phyloP scores from a whole-genome alignment of 2,329 filamentous ascomycete genomes.

The Ceratocystis cubensis region DNA sequence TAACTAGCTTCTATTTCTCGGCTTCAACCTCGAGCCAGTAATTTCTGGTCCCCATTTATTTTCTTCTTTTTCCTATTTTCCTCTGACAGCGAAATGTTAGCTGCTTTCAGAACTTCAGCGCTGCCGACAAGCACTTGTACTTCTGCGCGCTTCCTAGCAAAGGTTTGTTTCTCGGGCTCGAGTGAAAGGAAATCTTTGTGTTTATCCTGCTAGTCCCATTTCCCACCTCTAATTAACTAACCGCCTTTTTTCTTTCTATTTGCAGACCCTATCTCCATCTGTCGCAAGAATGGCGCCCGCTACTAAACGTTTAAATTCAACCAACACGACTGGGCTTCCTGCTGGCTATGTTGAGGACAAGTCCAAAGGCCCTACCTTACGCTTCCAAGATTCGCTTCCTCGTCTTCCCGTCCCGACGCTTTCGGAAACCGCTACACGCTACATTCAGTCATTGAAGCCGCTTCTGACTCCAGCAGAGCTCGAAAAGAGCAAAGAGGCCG shows the following conservation, averaged over 20 bases:
- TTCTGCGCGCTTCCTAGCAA: neutral
- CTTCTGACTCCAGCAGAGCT: constrained; percentile 57
- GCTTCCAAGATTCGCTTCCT: constrained; percentile 77
- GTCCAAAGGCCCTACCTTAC: constrained; percentile 67
- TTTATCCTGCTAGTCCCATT: neutral
- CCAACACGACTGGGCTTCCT: constrained; percentile 9
- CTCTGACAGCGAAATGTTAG: constrained; percentile 15
- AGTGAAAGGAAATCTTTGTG: neutral
- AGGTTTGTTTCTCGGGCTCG: neutral
- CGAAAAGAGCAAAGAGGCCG: constrained; percentile 63
- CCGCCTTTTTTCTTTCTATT: neutral
- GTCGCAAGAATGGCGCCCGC: constrained; percentile 18
- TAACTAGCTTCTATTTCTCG: neutral
- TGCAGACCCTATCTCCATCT: constrained; percentile 10
- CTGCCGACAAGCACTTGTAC: constrained; percentile 9
- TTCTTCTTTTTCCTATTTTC: constrained; percentile 12
- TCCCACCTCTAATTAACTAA: neutral
- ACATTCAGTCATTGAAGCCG: constrained; percentile 67
- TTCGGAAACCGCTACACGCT: constrained; percentile 67
- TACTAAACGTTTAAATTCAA: constrained; percentile 22
- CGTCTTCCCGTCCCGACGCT: constrained; percentile 67
- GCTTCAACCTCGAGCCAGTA: neutral
- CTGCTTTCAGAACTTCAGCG: constrained; percentile 14
- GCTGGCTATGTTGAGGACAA: constrained; percentile 67
- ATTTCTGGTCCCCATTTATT: constrained; percentile 12